Evolutionary conservation across 2,329 filamentous ascomycete species (phyloP).

Genomic region (Diaporthe vexans): DNA sequence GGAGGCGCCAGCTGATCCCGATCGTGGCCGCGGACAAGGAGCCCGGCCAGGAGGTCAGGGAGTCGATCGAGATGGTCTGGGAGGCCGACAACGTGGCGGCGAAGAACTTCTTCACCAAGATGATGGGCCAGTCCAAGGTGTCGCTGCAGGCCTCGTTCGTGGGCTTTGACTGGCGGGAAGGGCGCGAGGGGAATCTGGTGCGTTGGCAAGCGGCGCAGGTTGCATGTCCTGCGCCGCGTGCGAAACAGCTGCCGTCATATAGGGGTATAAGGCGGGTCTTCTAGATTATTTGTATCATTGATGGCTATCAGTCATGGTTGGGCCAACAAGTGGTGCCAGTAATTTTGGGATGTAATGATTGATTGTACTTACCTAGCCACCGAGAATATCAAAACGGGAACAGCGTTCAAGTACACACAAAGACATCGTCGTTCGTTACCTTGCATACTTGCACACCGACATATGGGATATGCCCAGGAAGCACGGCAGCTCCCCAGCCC

Average conservation of each 20-base stretch:
- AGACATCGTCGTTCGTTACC: background rate
- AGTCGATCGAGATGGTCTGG: slow-evolving; percentile 35
- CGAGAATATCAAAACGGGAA: background rate
- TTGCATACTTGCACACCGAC: too few species aligned
- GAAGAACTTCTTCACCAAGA: slow-evolving; percentile 32
- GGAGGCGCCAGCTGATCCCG: slow-evolving; percentile 37
- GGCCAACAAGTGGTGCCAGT: background rate
- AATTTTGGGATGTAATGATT: slow-evolving; percentile 8
- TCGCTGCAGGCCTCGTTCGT: slow-evolving; percentile 28
- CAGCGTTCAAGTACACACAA: background rate
- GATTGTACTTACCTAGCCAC: background rate
- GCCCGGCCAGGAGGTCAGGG: slow-evolving; percentile 32
- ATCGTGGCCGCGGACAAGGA: slow-evolving; percentile 6
- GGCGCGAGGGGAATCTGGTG: slow-evolving; percentile 30
- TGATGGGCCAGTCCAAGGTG: slow-evolving; percentile 9
- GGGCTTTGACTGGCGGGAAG: slow-evolving; percentile 36
- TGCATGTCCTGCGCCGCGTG: background rate
- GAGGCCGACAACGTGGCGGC: slow-evolving; percentile 35
- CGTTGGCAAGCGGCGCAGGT: slow-evolving; percentile 1
- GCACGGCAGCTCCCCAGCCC: background rate
- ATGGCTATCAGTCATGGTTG: background rate
- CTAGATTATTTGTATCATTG: background rate
- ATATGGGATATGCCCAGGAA: background rate
- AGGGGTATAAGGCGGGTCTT: slow-evolving; percentile 16
- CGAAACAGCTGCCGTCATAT: background rate